phyloP scores from a whole-genome alignment of 192 early-diverging fungal genomes.

The Linnemannia schmuckeri region DNA sequence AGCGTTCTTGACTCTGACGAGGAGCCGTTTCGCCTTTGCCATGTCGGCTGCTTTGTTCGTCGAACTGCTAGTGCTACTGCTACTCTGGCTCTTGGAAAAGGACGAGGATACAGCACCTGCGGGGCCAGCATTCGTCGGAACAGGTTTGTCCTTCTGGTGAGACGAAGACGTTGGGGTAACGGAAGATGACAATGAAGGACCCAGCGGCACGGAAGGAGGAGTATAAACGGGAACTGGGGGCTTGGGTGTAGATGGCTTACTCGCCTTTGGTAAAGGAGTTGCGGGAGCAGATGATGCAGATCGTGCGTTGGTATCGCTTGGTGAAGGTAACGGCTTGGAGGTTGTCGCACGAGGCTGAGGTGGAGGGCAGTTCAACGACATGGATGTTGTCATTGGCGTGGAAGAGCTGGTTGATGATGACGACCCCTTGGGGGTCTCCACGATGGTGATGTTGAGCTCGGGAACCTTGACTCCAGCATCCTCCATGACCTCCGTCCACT shows the following conservation, averaged over 20 bases:
- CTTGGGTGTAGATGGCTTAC: conserved; percentile 32
- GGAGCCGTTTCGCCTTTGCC: conserved; percentile 41
- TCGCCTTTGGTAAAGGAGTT: conserved; percentile 15
- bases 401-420: neutral
- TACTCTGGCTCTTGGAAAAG: neutral
- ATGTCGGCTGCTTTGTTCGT: conserved; percentile 35
- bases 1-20: conserved; percentile 65
- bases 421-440: conserved; percentile 55
- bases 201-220: conserved; percentile 19
- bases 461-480: conserved; percentile 45
- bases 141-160: conserved; percentile 17
- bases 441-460: conserved; percentile 64
- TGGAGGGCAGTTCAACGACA: conserved; percentile 10
- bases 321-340: conserved; percentile 16
- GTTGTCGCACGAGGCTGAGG: conserved; percentile 10
- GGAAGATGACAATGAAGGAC: conserved; percentile 20
- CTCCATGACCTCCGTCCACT: conserved; percentile 52
- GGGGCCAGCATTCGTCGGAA: neutral
- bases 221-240: conserved; percentile 33
- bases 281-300: conserved; percentile 21
- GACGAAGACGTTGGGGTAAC: conserved; percentile 27
- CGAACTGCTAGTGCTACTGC: conserved; percentile 3
- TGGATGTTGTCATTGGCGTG: conserved; percentile 5
- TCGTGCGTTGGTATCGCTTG: conserved; percentile 21
- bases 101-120: neutral